Base-by-base conservation (phyloP, 1,139 yeast species). In the Pichia sp. region DNA sequence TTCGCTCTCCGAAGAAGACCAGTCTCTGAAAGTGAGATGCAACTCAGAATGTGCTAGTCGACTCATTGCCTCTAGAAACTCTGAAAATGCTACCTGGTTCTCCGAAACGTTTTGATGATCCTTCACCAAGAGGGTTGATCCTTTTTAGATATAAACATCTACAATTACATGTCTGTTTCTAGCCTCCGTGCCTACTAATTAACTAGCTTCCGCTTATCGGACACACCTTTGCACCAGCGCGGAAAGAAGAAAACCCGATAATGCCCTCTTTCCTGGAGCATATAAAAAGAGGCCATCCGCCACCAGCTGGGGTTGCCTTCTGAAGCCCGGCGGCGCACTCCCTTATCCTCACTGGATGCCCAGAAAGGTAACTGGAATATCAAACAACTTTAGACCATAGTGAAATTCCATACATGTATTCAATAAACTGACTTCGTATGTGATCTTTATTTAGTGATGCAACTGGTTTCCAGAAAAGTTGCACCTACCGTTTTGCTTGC, bases 1-100 rank as follows among this genome's bases (percentile, higher is more conserved):
- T 6, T 41, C 47, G 38, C 51, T 49, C 11, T 30, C 50, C 11
- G 52, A 49, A 15, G 55, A 45, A 4, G 55, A 53, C 52, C 52
- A 53, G 23, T 53, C 48, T 32, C 55, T 23, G n/a, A 53, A 49
- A 1, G 52, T 53, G 30, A 49, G 43, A 42, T 49, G 47, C 15
- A 49, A 13, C 13, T 53, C 52, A 8, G 55, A 19, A 16, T 49
- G 16, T n/a, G 45, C 10, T 10, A 49, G 11, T 15, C 52, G 45
- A 29, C 49, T 53, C 55, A 53, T 53, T 4, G 31, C 42, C 29
- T 30, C 15, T 8, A 31, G 34, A 32, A 1, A 4, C 13, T 7
- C 15, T 38, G n/a, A 7, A 16, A 38, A 5, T 38, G n/a, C 41
- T 38, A 38, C 8, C 13, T 38, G 41, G 41, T 4, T n/a, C 13